These are phyloP conservation scores for Apiotrichum akiyoshidainum DNA, from an alignment of 1,284 basidiomycete genomes.

Conservation along the genomic window DNA sequence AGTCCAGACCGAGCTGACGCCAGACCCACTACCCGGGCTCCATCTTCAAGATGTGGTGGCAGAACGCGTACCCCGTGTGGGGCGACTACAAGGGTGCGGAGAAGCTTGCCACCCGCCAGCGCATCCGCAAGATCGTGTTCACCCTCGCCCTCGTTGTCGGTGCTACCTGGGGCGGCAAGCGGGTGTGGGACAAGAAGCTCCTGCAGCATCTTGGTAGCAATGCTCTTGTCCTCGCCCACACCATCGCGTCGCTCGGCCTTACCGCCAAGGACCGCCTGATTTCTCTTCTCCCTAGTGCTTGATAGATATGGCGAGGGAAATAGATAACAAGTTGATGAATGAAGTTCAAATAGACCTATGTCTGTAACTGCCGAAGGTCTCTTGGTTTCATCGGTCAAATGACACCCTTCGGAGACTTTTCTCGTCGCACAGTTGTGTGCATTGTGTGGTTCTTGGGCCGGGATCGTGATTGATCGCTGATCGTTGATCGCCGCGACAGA, in stretches of 20 bases:
- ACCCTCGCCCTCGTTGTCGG: background rate
- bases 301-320: too few species aligned
- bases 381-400: too few species aligned
- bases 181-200: background rate
- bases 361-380: too few species aligned
- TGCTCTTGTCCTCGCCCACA: background rate
- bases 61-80: slow-evolving; percentile 16
- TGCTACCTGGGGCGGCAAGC: background rate
- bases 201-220: background rate
- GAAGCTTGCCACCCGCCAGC: slow-evolving; percentile 14
- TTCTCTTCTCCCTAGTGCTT: background rate
- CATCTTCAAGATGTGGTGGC: slow-evolving; percentile 16
- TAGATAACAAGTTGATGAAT: background rate
- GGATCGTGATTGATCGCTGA: too few species aligned
- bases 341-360: background rate
- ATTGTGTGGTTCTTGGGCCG: too few species aligned
- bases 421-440: too few species aligned
- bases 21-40: slow-evolving; percentile 23
- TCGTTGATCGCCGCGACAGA: too few species aligned
- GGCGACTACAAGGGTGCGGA: slow-evolving; percentile 21
- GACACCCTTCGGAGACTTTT: too few species aligned
- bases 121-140: slow-evolving; percentile 6
- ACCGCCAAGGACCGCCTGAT: background rate
- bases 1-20: background rate
- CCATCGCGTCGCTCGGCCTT: background rate